Percentiles rank a stretch among this genome's conserved stretches.
phyloP scores from a whole-genome alignment of 2,329 filamentous ascomycete species.

The Phialophora verrucosa region DNA sequence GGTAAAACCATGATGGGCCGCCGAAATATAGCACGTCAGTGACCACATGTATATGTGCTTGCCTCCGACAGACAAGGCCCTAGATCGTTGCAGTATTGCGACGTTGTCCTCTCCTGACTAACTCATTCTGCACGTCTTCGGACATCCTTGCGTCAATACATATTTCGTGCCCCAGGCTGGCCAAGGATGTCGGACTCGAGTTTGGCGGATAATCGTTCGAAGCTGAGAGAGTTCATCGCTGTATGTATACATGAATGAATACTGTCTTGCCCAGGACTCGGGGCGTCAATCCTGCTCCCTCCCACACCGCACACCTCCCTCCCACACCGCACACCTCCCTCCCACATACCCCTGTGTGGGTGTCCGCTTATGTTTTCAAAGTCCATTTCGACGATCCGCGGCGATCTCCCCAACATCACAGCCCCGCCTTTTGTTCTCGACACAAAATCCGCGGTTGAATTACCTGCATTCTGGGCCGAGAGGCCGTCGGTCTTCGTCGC shows the following conservation, averaged over 20 bases:
- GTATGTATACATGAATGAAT: neutral
- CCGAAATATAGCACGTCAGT: neutral
- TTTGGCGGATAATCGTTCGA: conserved; percentile 38
- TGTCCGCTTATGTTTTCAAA: conserved; percentile 32
- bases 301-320: no score
- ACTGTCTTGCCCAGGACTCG: neutral
- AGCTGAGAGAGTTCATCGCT: conserved; percentile 44
- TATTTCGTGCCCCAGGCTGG: neutral
- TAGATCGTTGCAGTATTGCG: neutral
- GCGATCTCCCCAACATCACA: conserved; percentile 79
- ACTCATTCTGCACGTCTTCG: neutral
- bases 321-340: no score
- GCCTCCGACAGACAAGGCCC: neutral
- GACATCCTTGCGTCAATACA: neutral
- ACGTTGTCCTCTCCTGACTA: neutral
- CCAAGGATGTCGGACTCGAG: conserved; percentile 20
- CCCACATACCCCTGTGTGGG: conserved; percentile 26
- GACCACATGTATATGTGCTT: neutral
- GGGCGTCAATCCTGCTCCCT: neutral
- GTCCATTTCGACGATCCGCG: conserved; percentile 81
- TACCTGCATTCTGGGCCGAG: conserved; percentile 82
- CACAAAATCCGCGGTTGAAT: conserved; percentile 77
- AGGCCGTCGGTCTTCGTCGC: conserved; percentile 80
- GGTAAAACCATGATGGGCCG: neutral
- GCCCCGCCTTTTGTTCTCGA: conserved; percentile 84